A percentile compares a stretch with the other conserved stretches of the same genome.
These are phyloP conservation scores for Mariannaea sp. DNA, from an alignment of 2,329 filamentous ascomycete genomes.

Conservation along the genomic window DNA sequence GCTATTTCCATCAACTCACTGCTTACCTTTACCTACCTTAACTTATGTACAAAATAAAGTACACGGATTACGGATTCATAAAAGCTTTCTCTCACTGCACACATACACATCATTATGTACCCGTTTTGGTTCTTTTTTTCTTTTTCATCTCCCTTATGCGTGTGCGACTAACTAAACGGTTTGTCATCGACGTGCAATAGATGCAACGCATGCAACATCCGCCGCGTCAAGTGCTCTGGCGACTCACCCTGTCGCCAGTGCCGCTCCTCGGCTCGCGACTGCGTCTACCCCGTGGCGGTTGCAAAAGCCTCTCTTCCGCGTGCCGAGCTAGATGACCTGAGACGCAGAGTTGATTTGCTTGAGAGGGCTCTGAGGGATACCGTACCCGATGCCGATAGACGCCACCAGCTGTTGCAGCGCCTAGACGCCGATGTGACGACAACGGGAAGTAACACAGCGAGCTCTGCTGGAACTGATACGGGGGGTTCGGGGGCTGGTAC, in stretches of 20 bases:
- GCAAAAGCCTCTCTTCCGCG: constrained; percentile 51
- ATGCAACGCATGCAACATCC: constrained; percentile 59
- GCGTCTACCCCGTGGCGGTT: constrained; percentile 51
- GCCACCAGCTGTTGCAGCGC: constrained; percentile 40
- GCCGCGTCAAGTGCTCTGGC: constrained; percentile 58
- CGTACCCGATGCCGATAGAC: constrained; percentile 42
- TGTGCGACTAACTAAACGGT: constrained; percentile 8
- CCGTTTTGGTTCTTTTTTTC: too few relatives aligned
- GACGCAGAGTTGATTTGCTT: constrained; percentile 46
- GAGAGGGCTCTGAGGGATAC: constrained; percentile 47
- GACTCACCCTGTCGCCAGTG: constrained; percentile 55
- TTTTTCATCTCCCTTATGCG: too few relatives aligned
- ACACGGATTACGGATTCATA: too few relatives aligned
- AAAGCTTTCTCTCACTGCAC: too few relatives aligned
- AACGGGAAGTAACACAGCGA: too few relatives aligned
- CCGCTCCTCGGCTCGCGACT: constrained; percentile 48
- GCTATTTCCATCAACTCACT: too few relatives aligned
- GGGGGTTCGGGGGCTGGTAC: not conserved
- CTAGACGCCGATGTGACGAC: constrained; percentile 27
- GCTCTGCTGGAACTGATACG: not conserved
- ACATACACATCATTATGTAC: too few relatives aligned
- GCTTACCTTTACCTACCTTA: too few relatives aligned
- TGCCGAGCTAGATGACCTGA: constrained; percentile 49
- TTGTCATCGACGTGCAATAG: constrained; percentile 36
- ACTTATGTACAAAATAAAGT: too few relatives aligned